phyloP scores from a whole-genome alignment of 257 asterid species.

The Capsicum baccatum region DNA sequence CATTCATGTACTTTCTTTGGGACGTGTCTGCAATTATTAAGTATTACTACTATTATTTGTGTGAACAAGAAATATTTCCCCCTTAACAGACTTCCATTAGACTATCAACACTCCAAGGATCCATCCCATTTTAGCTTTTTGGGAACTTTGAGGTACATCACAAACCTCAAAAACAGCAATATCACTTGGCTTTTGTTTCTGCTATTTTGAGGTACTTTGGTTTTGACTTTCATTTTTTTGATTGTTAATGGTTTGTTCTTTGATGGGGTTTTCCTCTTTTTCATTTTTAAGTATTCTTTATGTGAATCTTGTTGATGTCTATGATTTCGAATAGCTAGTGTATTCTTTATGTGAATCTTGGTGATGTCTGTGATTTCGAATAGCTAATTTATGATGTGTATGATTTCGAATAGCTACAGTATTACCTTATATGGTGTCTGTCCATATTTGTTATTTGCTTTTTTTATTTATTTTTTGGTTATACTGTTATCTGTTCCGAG shows the following conservation, averaged over 20 bases:
- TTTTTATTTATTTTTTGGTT: too few relatives aligned
- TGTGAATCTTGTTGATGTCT: too few relatives aligned
- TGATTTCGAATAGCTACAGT: too few relatives aligned
- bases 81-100: not conserved
- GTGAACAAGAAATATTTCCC: not conserved
- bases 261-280: not conserved
- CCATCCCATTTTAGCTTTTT: not conserved
- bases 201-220: slow-evolving; percentile 14
- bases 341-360: not conserved
- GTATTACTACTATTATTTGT: too few relatives aligned
- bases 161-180: not conserved
- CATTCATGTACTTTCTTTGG: not conserved
- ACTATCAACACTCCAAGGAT: not conserved
- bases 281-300: not conserved
- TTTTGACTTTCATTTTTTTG: not conserved
- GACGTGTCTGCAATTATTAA: slow-evolving; percentile 14
- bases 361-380: too few relatives aligned
- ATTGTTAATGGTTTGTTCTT: not conserved
- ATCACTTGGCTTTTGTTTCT: not conserved
- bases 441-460: too few relatives aligned
- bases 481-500: too few relatives aligned
- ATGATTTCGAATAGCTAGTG: too few relatives aligned
- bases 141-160: not conserved
- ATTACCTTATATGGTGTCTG: too few relatives aligned
- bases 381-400: too few relatives aligned